Conservation (phyloP, 352 stramenopile genomes). For the Salisapilia sapeloensis region DNA sequence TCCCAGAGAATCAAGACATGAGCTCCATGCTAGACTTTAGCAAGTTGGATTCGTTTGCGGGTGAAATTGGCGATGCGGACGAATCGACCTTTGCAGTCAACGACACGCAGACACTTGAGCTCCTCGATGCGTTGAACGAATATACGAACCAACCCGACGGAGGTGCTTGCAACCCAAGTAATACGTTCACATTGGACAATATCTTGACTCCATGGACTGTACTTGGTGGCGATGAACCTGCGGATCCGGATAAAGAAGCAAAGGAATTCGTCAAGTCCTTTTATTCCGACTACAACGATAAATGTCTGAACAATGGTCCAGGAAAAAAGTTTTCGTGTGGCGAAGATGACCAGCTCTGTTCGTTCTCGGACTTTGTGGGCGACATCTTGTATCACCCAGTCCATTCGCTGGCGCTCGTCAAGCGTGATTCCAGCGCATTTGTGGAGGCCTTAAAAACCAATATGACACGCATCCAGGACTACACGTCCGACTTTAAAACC, state of each 20-base stretch:
- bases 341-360: background rate
- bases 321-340: background rate
- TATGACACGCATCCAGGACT: conserved; percentile 10
- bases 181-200: background rate
- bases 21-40: conserved; percentile 25
- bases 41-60: conserved; percentile 13
- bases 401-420: conserved; percentile 5
- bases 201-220: too few species aligned
- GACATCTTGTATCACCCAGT: conserved; percentile 5
- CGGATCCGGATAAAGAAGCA: too few species aligned
- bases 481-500: conserved; percentile 16
- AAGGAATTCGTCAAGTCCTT: too few species aligned
- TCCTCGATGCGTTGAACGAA: conserved; percentile 9
- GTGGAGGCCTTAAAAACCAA: conserved; percentile 11
- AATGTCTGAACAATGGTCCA: conserved; percentile 1
- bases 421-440: conserved; percentile 10
- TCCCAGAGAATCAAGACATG: conserved; percentile 16
- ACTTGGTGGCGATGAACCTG: too few species aligned
- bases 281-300: background rate
- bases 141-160: conserved; percentile 5
- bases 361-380: conserved; percentile 4
- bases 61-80: conserved; percentile 6
- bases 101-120: conserved; percentile 1
- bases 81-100: conserved; percentile 11
- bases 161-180: background rate